Percentiles rank a stretch among this genome's conserved stretches.
These are phyloP conservation scores for Pseudogymnoascus sp. DNA, from an alignment of 2,329 filamentous ascomycete species.

Conservation along the genomic window DNA sequence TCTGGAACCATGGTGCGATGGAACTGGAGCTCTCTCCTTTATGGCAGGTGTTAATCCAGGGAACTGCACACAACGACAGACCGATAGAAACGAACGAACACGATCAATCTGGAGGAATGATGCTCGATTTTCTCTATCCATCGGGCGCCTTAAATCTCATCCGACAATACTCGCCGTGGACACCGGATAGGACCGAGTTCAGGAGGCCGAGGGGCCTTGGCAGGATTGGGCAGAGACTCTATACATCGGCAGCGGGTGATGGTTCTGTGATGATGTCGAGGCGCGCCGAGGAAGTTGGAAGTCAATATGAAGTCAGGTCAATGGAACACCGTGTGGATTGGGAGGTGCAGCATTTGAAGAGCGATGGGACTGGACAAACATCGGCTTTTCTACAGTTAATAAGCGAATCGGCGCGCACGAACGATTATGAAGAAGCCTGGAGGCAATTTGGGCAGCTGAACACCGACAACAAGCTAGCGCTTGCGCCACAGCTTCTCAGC, in stretches of 20 bases:
- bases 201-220: slow-evolving; percentile 19
- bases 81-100: slow-evolving; percentile 15
- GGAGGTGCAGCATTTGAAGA: neutral
- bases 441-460: slow-evolving; percentile 31
- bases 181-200: slow-evolving; percentile 24
- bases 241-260: slow-evolving; percentile 28
- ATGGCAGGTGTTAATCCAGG: slow-evolving; percentile 26
- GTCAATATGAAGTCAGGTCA: slow-evolving; percentile 17
- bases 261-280: neutral
- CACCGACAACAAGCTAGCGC: slow-evolving; percentile 17
- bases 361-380: neutral
- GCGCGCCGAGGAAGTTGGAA: slow-evolving; percentile 12
- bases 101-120: slow-evolving; percentile 19
- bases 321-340: neutral
- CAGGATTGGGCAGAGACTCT: slow-evolving; percentile 28
- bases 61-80: slow-evolving; percentile 18
- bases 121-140: slow-evolving; percentile 38
- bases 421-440: slow-evolving; percentile 37
- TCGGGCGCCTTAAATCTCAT: slow-evolving; percentile 34
- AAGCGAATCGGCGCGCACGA: slow-evolving; percentile 1
- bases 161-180: slow-evolving; percentile 27
- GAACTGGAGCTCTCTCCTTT: slow-evolving; percentile 29
- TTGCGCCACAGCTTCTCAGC: slow-evolving; percentile 28
- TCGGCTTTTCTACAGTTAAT: neutral
- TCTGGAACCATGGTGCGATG: slow-evolving; percentile 49